Evolutionary conservation across 2,329 filamentous ascomycete species (phyloP).

Genomic region (Aspergillus sp.): DNA sequence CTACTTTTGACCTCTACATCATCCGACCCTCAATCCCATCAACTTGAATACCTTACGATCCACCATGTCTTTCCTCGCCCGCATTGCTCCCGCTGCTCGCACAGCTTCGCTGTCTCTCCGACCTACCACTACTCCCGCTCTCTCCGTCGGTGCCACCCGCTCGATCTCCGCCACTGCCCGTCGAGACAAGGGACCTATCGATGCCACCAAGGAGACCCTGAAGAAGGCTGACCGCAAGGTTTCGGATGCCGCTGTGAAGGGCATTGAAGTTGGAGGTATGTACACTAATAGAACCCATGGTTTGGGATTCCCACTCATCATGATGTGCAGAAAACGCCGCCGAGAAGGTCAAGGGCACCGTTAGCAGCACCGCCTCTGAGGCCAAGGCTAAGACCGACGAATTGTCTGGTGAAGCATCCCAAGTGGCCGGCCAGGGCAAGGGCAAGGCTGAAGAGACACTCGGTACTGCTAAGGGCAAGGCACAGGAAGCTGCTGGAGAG

Average conservation of each 20-base stretch:
- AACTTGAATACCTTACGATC: background rate
- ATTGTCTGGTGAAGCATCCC: slow-evolving; percentile 8
- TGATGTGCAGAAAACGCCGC: slow-evolving; percentile 51
- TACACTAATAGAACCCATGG: slow-evolving; percentile 5
- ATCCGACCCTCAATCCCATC: background rate
- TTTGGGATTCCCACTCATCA: background rate
- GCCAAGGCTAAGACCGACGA: slow-evolving; percentile 37
- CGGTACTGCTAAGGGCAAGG: slow-evolving; percentile 20
- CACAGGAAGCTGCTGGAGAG: slow-evolving; percentile 16
- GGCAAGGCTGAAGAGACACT: slow-evolving; percentile 18
- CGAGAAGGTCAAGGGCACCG: slow-evolving; percentile 45
- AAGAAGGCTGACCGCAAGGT: slow-evolving; percentile 60
- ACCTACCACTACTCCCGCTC: slow-evolving; percentile 14
- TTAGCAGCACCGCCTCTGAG: slow-evolving; percentile 47
- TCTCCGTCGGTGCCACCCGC: slow-evolving; percentile 22
- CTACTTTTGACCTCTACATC: background rate
- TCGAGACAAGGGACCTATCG: slow-evolving; percentile 54
- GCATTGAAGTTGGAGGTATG: slow-evolving; percentile 65
- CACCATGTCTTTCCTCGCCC: slow-evolving; percentile 41
- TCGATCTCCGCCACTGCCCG: slow-evolving; percentile 56
- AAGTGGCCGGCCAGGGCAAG: slow-evolving; percentile 14
- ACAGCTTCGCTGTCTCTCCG: slow-evolving; percentile 17
- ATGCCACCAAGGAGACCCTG: slow-evolving; percentile 59
- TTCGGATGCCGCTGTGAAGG: slow-evolving; percentile 59
- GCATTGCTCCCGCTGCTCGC: slow-evolving; percentile 32